phyloP scores from a whole-genome alignment of 2,329 filamentous ascomycete species.

The Xylariomycetidae sp. region DNA sequence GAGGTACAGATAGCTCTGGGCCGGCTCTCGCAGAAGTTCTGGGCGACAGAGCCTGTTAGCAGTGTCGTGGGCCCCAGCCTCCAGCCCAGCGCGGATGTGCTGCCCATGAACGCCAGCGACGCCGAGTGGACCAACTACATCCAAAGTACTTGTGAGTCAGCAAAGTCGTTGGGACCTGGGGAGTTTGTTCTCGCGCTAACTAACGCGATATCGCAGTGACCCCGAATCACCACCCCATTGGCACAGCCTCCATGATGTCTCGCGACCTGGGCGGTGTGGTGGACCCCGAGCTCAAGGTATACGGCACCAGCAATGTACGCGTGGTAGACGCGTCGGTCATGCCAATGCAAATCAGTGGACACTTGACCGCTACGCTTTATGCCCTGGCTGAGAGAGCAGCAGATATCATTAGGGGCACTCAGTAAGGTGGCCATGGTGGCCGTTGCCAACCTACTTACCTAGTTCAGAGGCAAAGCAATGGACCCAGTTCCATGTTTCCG shows the following conservation, averaged over 20 bases:
- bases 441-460: too few species aligned
- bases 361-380: constrained; percentile 47
- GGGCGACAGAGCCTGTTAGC: constrained; percentile 22
- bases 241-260: constrained; percentile 46
- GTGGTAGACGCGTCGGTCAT: constrained; percentile 44
- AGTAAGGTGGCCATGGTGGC: too few species aligned
- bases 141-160: constrained; percentile 5
- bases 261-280: constrained; percentile 44
- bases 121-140: constrained; percentile 22
- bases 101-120: constrained; percentile 25
- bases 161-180: too few species aligned
- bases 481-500: too few species aligned
- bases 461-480: too few species aligned
- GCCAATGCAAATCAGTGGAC: constrained; percentile 41
- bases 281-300: constrained; percentile 38
- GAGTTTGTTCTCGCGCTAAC: constrained; percentile 1
- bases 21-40: constrained; percentile 25
- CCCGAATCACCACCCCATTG: constrained; percentile 38
- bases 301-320: constrained; percentile 42
- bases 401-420: constrained; percentile 21
- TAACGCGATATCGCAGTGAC: constrained; percentile 10
- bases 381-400: constrained; percentile 43
- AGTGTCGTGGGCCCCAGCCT: constrained; percentile 13
- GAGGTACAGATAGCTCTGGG: constrained; percentile 21
- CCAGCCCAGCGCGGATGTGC: constrained; percentile 13